A percentile compares a stretch with the other conserved stretches of the same genome.
phyloP scores from a whole-genome alignment of 2,329 filamentous ascomycete species.

The Colletotrichum sp. region DNA sequence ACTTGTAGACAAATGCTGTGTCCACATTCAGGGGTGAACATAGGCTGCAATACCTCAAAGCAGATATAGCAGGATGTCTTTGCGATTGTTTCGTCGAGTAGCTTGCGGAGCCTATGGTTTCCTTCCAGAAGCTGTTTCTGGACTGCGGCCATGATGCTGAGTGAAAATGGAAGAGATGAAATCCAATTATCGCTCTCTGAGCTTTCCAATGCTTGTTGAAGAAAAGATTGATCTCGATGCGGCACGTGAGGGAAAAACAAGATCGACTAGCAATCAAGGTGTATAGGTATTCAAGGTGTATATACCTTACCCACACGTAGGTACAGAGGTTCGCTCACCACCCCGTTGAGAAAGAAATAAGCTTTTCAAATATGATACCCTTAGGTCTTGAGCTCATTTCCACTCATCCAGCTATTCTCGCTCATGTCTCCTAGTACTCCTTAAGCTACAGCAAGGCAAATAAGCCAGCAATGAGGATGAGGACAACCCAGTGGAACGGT shows the following conservation, averaged over 20 bases:
- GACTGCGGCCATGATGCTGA: not conserved
- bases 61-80: not conserved
- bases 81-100: not conserved
- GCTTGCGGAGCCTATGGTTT: not conserved
- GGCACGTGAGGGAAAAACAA: not conserved
- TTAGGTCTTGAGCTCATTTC: not conserved
- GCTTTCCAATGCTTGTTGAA: not conserved
- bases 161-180: not conserved
- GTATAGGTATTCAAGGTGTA: not conserved
- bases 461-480: not conserved
- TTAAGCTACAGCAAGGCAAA: not conserved
- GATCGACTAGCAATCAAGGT: not conserved
- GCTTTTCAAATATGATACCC: not conserved
- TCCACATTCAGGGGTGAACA: not conserved
- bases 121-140: not conserved
- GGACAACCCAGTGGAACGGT: not conserved
- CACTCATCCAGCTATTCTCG: not conserved
- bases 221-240: not conserved
- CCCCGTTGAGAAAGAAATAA: not conserved
- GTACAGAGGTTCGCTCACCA: not conserved
- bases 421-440: accelerated
- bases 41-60: not conserved
- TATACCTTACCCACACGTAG: accelerated
- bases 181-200: not conserved
- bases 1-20: not conserved